Base-by-base conservation (phyloP, 805 yeast genomes). In the Candida koratica region DNA sequence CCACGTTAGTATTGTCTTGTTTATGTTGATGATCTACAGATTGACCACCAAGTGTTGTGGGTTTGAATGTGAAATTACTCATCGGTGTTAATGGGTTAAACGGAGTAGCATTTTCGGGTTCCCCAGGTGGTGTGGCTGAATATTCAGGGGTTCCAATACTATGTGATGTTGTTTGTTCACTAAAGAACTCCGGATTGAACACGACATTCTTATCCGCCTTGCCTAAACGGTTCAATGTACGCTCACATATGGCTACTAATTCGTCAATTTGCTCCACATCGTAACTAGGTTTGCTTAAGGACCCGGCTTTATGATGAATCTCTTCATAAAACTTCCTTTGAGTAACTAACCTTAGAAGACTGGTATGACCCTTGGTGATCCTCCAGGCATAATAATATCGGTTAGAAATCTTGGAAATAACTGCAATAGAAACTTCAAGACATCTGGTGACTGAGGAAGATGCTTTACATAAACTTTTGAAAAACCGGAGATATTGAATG, bases 381-480 rank as follows among this genome's bases (percentile, higher is more conserved):
- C 64, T 53, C 69, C 69, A 63, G 2, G 69, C 67, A 39, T 62
- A 55, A 41, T 60, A 63, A 46, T 63, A 63, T 25, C 68, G 40
- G 38, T 56, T 53, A 32, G 65, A 58, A 31, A 64, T 51, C 29
- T 61, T 62, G 6, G 63, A 58, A 13, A 64, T 57, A 4, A 60
- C 64, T 4, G 61, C 61, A 28, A 57, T 53, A 6, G 58, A 55
- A 10, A 52, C 56, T 44, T 49, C 64, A 20, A 57, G 50, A 40
- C 53, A 55, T 44, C 55, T 47, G 14, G 50, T 50, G 28, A 52
- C 44, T 25, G 54, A 45, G 5, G 54, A 48, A 8, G 61, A 55
- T 12, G 50, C 34, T 19, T 40, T 43, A 30, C 56, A 48, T 22
- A 54, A 41, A 9, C 44, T 34, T 20, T 41, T 46, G 35, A 43